A percentile compares a stretch with the other conserved stretches of the same genome.
phyloP scores from a whole-genome alignment of 2,329 filamentous ascomycete species.

The Exophiala mesophila region DNA sequence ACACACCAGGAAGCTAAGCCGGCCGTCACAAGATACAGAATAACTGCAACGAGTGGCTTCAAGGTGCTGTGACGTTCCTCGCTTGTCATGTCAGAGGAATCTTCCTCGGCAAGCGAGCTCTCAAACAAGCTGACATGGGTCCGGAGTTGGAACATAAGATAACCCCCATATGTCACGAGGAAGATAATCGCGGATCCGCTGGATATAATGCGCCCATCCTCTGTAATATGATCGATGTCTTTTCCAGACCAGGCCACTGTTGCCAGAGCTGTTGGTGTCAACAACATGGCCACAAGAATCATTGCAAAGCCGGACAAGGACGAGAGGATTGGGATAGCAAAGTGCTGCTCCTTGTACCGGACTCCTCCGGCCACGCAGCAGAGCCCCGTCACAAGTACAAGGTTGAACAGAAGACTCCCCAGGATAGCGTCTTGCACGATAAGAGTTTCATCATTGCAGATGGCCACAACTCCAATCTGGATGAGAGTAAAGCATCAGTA shows the following conservation, averaged over 20 bases:
- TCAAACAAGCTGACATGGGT: background rate
- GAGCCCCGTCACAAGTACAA: background rate
- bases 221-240: background rate
- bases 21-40: background rate
- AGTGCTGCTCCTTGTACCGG: background rate
- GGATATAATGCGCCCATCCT: background rate
- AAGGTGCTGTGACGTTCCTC: background rate
- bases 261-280: background rate
- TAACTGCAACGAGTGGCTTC: background rate
- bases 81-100: background rate
- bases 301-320: background rate
- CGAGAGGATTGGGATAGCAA: background rate
- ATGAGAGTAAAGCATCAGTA: too few relatives aligned
- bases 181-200: background rate
- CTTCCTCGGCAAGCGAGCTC: background rate
- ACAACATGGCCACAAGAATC: background rate
- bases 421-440: background rate
- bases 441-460: background rate
- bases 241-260: background rate
- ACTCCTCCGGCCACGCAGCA: background rate
- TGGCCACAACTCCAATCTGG: background rate
- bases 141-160: background rate
- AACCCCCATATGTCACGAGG: background rate
- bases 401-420: background rate
- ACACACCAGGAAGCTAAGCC: background rate